Conservation (phyloP, 2,329 filamentous ascomycete genomes). For the Hyphodiscus sp. region DNA sequence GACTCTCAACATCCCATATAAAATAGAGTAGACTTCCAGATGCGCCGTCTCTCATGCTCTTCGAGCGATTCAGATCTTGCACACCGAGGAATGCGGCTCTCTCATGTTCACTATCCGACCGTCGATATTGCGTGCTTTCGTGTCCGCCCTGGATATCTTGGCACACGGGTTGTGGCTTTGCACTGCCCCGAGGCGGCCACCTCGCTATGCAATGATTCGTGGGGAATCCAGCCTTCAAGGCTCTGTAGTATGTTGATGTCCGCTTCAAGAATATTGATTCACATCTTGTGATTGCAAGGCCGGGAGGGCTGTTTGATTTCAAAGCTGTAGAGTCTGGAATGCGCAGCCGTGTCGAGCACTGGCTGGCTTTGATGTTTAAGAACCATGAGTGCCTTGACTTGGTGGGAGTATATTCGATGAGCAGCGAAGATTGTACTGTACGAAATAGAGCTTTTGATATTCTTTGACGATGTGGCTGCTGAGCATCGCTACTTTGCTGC, state of each 20-base stretch:
- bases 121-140: background rate
- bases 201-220: background rate
- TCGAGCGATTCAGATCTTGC: too few relatives aligned
- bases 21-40: too few relatives aligned
- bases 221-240: background rate
- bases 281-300: too few relatives aligned
- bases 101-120: background rate
- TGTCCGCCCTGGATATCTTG: background rate
- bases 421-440: background rate
- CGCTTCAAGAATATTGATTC: too few relatives aligned
- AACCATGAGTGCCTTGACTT: background rate
- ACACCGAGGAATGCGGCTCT: background rate
- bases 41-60: too few relatives aligned
- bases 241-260: background rate
- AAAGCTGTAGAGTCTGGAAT: too few relatives aligned
- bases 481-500: background rate
- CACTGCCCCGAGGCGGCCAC: background rate
- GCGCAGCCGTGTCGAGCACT: background rate
- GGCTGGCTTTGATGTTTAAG: background rate
- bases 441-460: background rate
- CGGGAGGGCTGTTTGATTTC: too few relatives aligned
- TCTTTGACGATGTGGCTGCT: background rate
- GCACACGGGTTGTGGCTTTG: background rate
- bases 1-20: too few relatives aligned
- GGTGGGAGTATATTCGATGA: background rate